Evolutionary conservation across 805 yeast genomes (phyloP), one percentile per base, ranked within the genome.

Genomic region (Saccharomyces paradoxus): DNA sequence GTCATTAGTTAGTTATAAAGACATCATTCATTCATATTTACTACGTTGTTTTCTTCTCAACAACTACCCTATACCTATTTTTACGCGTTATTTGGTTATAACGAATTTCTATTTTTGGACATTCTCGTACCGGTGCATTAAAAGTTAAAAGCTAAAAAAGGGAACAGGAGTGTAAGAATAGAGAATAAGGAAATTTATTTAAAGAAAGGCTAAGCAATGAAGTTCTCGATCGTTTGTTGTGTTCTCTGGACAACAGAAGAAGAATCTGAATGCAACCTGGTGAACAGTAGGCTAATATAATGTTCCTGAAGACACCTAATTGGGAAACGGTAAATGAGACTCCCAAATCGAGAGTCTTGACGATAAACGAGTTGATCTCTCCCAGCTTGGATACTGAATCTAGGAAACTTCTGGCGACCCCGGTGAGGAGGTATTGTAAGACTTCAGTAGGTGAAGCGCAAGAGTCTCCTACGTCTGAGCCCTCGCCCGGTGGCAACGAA

Each of bases 41-140:
- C 44, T 8, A 9, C 24, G 10, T 17, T 37, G 12, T 8, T 7
- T 37, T 17, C 24, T 9, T n/a, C 24, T 37, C 22, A 37, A 37
- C 44, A 37, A 37, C 27, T 37, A 4, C 22, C 17, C 24, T 21
- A 17, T 8, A 17, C 3, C 3, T 37, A 2, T 17, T 37, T 37
- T 37, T 37, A 37, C n/a, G 46, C 27, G 29, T 26, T 26, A 10
- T 32, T 24, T n/a, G 26, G 55, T 60, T 12, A 51, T 70, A 13
- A 56, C 65, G 21, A 37, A 27, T 22, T 32, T 4, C 31, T 28
- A 14, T 10, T 24, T n/a, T 12, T 26, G 24, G 32, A 31, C 37
- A 31, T 3, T 53, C 53, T 12, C 44, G 44, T 37, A 37, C 44
- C 44, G 44, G 44, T 37, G 44, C 44, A 17, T 37, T 17, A n/a